Evolutionary conservation across 177 flowering plant genomes (phyloP).

Genomic region (Vitis hybrid): DNA sequence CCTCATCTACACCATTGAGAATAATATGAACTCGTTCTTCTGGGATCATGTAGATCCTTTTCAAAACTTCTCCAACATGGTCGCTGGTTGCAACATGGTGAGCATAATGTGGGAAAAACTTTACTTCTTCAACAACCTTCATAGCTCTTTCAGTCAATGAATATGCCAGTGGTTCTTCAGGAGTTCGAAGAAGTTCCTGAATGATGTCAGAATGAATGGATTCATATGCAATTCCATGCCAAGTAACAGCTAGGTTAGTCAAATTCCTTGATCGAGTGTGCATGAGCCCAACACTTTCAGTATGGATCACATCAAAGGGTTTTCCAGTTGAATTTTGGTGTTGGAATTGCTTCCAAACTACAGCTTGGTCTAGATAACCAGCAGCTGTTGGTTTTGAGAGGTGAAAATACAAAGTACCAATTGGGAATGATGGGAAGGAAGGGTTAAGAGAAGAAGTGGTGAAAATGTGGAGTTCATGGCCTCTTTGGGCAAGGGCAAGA

Average conservation of each 20-base stretch:
- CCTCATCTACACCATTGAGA: slow-evolving; percentile 73
- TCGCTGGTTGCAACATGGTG: slow-evolving; percentile 82
- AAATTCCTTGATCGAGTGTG: slow-evolving; percentile 48
- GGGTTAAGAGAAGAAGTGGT: slow-evolving; percentile 43
- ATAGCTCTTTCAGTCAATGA: slow-evolving; percentile 43
- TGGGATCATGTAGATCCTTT: slow-evolving; percentile 70
- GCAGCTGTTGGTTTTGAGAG: slow-evolving; percentile 54
- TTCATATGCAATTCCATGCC: slow-evolving; percentile 89
- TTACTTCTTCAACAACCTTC: slow-evolving; percentile 67
- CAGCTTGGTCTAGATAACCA: slow-evolving; percentile 63
- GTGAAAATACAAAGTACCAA: slow-evolving; percentile 44
- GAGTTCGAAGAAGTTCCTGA: slow-evolving; percentile 54
- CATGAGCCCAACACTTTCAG: slow-evolving; percentile 67
- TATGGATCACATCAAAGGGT: slow-evolving; percentile 72
- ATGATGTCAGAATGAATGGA: slow-evolving; percentile 70
- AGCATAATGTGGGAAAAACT: slow-evolving; percentile 57
- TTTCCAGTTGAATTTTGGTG: slow-evolving; percentile 45
- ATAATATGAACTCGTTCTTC: slow-evolving; percentile 73
- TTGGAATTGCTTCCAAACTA: slow-evolving; percentile 60
- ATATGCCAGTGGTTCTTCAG: slow-evolving; percentile 33
- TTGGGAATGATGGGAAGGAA: slow-evolving; percentile 29
- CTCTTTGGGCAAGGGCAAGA: slow-evolving; percentile 58
- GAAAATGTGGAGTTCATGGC: slow-evolving; percentile 73
- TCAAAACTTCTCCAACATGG: slow-evolving; percentile 64
- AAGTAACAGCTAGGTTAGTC: slow-evolving; percentile 53